Percentiles rank a stretch among this genome's conserved stretches.
Evolutionary conservation across 306 rosid species (phyloP).

Genomic region (Casuarina glauca): DNA sequence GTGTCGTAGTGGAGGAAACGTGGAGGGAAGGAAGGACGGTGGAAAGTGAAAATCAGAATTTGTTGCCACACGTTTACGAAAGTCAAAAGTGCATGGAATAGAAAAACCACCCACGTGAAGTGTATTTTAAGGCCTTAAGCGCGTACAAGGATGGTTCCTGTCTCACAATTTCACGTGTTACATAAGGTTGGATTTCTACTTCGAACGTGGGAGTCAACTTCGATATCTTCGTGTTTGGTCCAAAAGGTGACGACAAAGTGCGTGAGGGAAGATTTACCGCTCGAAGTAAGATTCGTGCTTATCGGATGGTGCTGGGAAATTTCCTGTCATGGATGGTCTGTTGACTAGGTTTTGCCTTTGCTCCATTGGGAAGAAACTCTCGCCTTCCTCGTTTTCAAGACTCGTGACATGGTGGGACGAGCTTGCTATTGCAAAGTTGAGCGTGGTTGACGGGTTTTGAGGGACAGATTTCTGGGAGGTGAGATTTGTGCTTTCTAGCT

Average conservation of each 20-base stretch:
- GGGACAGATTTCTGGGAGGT: no score
- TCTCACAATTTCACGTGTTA: slow-evolving; percentile 4
- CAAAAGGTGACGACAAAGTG: background rate
- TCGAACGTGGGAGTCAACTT: slow-evolving; percentile 31
- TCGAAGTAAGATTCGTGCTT: background rate
- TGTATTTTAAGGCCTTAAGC: background rate
- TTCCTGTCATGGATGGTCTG: background rate
- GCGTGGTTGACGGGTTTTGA: no score
- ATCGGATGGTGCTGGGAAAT: slow-evolving; percentile 22
- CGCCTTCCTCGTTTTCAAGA: background rate
- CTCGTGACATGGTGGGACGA: background rate
- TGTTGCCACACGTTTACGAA: slow-evolving; percentile 19
- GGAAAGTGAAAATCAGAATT: slow-evolving; percentile 36
- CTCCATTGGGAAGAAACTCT: background rate
- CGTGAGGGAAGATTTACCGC: background rate
- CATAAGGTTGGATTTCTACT: background rate
- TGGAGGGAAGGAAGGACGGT: slow-evolving; percentile 24
- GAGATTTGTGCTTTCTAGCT: no score
- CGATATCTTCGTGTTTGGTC: slow-evolving; percentile 8
- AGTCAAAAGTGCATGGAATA: slow-evolving; percentile 27
- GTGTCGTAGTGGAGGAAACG: slow-evolving; percentile 34
- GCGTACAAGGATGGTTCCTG: slow-evolving; percentile 27
- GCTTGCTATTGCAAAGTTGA: no score
- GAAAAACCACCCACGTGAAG: slow-evolving; percentile 29
- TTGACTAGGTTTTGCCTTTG: background rate